Evolutionary conservation across 139 green algal genomes (phyloP).

Genomic region (Chlorella sp.): DNA sequence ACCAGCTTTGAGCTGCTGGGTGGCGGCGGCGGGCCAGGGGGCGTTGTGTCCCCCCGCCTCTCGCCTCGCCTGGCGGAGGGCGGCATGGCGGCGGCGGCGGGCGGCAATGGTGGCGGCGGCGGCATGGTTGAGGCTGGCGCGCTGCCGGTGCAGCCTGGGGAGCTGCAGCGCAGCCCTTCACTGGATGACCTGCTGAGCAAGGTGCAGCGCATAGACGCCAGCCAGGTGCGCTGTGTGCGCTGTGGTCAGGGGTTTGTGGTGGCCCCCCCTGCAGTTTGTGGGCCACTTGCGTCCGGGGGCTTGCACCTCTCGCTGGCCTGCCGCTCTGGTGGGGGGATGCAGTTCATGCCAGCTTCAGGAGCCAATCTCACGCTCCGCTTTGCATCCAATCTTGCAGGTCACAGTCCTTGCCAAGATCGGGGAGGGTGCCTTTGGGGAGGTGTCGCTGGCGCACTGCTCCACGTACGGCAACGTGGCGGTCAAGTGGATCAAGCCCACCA

Average conservation of each 20-base stretch:
- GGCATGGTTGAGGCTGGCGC: not conserved
- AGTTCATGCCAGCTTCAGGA: too few species aligned
- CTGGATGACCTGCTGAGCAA: constrained; percentile 30
- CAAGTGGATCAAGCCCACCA: constrained; percentile 86
- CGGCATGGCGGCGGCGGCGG: not conserved
- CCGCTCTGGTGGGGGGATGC: too few species aligned
- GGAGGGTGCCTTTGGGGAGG: constrained; percentile 86
- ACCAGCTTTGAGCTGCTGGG: constrained; percentile 49
- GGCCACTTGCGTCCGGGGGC: too few species aligned
- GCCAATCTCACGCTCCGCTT: too few species aligned
- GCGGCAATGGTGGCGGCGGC: not conserved
- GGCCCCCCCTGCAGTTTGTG: not conserved
- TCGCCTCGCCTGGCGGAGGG: not conserved
- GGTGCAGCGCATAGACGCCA: constrained; percentile 29
- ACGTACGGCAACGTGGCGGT: constrained; percentile 81
- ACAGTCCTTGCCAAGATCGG: constrained; percentile 74
- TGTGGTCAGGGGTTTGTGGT: not conserved
- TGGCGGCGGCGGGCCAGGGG: not conserved
- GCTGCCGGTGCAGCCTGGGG: constrained; percentile 25
- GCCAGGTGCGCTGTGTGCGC: not conserved
- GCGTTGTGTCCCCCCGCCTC: not conserved
- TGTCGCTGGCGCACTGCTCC: constrained; percentile 69
- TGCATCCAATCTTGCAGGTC: too few species aligned
- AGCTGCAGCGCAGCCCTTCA: constrained; percentile 22
- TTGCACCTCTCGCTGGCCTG: too few species aligned